Base-by-base conservation (phyloP, 2,329 filamentous ascomycete species). In the Lachnum nothofagi region DNA sequence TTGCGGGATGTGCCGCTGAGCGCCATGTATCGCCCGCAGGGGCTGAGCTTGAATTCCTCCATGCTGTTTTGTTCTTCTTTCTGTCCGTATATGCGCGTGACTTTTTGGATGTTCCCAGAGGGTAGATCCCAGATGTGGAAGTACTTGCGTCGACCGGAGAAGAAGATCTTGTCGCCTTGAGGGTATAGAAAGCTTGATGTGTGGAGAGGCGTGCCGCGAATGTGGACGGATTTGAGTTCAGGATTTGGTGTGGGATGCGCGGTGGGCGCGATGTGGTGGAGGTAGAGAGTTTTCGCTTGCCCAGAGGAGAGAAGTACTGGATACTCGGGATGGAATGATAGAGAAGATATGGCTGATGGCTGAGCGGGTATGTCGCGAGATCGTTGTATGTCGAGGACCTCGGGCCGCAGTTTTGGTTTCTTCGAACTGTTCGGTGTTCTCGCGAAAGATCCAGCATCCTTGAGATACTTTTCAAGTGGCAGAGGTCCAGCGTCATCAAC, bases 111-210 rank as follows among this genome's bases (percentile, higher is more conserved):
- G 10, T 76, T 73, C 37, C 93, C 93, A 0, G 85, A 84, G 37
- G 85, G 75, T 20, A 98, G 77, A 62, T 97, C 85, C 93, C 93
- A 98, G 57, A 86, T 83, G 70, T 97, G 93, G 69, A 97, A 96
- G 72, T 90, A 97, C 55, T 83, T 83, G 42, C 93, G 82, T 29
- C 91, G 85, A 31, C 91, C 91, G 16, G 90, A 86, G 51, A 96
- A 87, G 67, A 95, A 88, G 57, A 98, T 86, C 60, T 85, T 85
- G 54, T 86, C 83, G 55, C 87, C 88, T 14, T 72, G 71, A 4
- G 85, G 81, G 22, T 77, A 79, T 49, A 90, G 74, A 68, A 98
- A 97, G 31, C 86, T 79, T 5, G 91, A 89, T 9, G 86, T 89
- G 50, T 85, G 82, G 45, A 98, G 77, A n/a, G 91, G 87, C 0